These are phyloP conservation scores for Peronospora tabacina DNA, from an alignment of 352 stramenopile species.

Conservation along the genomic window DNA sequence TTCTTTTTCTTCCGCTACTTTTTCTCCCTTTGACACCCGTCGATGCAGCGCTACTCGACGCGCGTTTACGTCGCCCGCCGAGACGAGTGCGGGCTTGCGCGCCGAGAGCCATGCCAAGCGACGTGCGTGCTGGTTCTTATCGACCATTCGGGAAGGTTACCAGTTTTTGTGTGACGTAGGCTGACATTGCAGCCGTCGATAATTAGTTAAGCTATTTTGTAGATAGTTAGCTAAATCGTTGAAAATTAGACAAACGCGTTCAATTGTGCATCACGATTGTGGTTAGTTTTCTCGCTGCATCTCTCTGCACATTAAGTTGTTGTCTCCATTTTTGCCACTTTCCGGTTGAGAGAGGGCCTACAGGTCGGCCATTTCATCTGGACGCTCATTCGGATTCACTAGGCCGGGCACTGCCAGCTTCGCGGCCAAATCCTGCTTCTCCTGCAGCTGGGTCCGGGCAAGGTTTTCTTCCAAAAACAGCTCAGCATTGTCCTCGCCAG, in stretches of 20 bases:
- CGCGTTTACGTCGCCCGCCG: conserved; percentile 14
- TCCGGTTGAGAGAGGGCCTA: conserved; percentile 23
- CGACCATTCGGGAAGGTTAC: conserved; percentile 13
- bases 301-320: conserved; percentile 21
- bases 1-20: conserved; percentile 6
- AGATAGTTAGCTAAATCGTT: neutral
- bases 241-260: neutral
- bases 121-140: conserved; percentile 3
- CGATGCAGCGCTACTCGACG: conserved; percentile 13
- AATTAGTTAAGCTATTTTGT: conserved; percentile 9
- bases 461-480: conserved; percentile 95
- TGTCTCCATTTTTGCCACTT: neutral
- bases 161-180: neutral
- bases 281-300: conserved; percentile 9
- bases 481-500: conserved; percentile 94
- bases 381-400: conserved; percentile 87
- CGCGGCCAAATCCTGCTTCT: conserved; percentile 78
- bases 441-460: conserved; percentile 73
- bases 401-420: conserved; percentile 86
- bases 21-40: neutral
- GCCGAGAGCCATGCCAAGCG: conserved; percentile 11
- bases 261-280: too few species aligned
- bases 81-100: conserved; percentile 24
- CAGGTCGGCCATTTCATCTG: conserved; percentile 85
- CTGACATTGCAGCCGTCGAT: neutral